Evolutionary conservation across 805 yeast species (phyloP), one percentile per base, ranked within the genome.

Genomic region (Starmerella stigmatis): DNA sequence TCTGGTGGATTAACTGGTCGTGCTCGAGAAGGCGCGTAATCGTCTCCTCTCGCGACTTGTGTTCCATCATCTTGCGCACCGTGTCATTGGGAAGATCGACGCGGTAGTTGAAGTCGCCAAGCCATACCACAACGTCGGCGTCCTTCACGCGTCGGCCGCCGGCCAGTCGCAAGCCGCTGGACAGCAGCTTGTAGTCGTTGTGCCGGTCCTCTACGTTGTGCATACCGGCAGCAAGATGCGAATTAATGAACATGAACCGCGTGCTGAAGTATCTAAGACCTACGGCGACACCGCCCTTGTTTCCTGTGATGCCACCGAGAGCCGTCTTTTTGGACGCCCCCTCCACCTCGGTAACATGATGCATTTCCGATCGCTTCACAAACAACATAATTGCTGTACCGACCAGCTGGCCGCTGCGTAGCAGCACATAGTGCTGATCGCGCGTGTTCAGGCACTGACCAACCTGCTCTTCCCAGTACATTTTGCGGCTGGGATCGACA

Each of bases 271-370:
- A 85, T 41, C 81, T 76, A 64, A 89, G 83, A 49, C 96, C 72
- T 13, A 92, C 85, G 0, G 94, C 96, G 49, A 88, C 94, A 4
- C 94, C 96, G 36, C 98, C 98, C 62, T 89, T 89, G 61, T 92
- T 89, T 15, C 96, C 98, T 0, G 97, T 77, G 67, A 92, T 89
- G 36, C 98, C 98, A 30, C 96, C 96, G 44, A 92, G 68, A 0
- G 97, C 98, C 0, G 97, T 89, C 63, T 89, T 89, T 57, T 88
- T 89, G 11, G 83, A 74, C n/a, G 88, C 74, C n/a, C 96, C 96
- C 54, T 86, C 88, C 5, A 92, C 96, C 57, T 81, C 80, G 12
- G 84, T 82, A 4, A 92, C 78, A 44, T 69, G 59, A 17, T 64
- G 61, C 22, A 82, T 64, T 51, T 80, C 78, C 2, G 72, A 64